These are phyloP conservation scores for Coprinopsis marcescibilis DNA, from an alignment of 768 basidiomycete species.

Conservation along the genomic window DNA sequence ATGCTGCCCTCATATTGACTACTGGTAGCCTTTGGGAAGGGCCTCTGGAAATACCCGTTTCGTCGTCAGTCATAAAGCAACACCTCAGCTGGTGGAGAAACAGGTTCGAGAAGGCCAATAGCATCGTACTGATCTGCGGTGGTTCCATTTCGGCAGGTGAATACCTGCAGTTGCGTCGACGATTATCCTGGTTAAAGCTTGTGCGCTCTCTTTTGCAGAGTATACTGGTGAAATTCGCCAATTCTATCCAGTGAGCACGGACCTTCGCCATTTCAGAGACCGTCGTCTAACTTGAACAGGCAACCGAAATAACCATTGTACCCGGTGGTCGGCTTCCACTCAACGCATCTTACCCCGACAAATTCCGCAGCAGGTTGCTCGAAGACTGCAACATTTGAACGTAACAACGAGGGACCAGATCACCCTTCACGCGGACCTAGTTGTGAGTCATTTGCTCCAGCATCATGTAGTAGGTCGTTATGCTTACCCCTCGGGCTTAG, in stretches of 20 bases:
- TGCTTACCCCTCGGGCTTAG: too few relatives aligned
- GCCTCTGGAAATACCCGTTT: conserved; percentile 22
- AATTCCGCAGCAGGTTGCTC: too few relatives aligned
- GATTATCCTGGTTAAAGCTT: conserved; percentile 25
- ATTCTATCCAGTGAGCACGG: too few relatives aligned
- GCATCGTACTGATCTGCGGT: conserved; percentile 46
- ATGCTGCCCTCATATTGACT: conserved; percentile 45
- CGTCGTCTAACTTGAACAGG: too few relatives aligned
- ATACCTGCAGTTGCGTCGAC: conserved; percentile 36
- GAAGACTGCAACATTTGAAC: too few relatives aligned
- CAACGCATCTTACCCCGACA: too few relatives aligned
- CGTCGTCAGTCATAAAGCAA: conserved; percentile 15
- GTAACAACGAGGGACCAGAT: too few relatives aligned
- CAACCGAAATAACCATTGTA: too few relatives aligned
- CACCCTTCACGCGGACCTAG: conserved; percentile 47
- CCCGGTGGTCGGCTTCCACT: too few relatives aligned
- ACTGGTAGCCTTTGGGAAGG: conserved; percentile 43
- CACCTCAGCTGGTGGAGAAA: conserved; percentile 23
- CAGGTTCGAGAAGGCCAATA: conserved; percentile 26
- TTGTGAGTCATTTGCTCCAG: conserved; percentile 33
- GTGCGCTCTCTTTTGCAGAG: not conserved
- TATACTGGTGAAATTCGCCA: too few relatives aligned
- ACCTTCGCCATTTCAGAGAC: too few relatives aligned
- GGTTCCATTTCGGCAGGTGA: conserved; percentile 45
- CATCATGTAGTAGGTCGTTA: not conserved